These are phyloP conservation scores for Raffaelea arxii DNA, from an alignment of 2,329 filamentous ascomycete species.

Conservation along the genomic window DNA sequence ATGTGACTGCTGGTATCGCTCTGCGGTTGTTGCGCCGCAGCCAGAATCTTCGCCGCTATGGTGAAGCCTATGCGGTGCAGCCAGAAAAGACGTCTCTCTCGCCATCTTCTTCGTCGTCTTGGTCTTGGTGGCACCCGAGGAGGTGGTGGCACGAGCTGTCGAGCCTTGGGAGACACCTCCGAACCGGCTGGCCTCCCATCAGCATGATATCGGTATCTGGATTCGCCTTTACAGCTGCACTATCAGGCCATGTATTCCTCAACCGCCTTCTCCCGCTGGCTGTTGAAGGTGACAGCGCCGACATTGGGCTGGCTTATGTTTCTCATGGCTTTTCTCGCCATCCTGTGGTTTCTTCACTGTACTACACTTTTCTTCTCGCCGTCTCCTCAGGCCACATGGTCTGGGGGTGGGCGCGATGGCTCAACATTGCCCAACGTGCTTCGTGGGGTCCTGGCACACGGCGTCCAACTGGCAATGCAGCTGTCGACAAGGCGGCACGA, in stretches of 20 bases:
- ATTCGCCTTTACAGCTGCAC: constrained; percentile 56
- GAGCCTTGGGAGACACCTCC: not conserved
- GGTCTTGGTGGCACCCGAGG: not conserved
- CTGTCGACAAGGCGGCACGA: constrained; percentile 33
- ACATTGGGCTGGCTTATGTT: constrained; percentile 75
- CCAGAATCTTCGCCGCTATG: constrained; percentile 65
- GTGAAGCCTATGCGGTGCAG: constrained; percentile 37
- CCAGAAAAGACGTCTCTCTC: not conserved
- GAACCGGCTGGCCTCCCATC: constrained; percentile 55
- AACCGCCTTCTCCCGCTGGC: constrained; percentile 68
- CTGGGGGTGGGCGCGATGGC: constrained; percentile 79
- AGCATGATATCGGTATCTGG: constrained; percentile 64
- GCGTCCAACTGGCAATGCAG: constrained; percentile 24
- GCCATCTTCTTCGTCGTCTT: not conserved
- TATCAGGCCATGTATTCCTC: constrained; percentile 62
- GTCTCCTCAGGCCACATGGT: constrained; percentile 67
- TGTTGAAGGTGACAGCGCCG: constrained; percentile 76
- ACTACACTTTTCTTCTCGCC: constrained; percentile 59
- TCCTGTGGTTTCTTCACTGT: constrained; percentile 53
- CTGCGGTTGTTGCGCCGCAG: constrained; percentile 66
- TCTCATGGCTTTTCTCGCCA: constrained; percentile 74
- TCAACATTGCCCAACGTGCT: constrained; percentile 51
- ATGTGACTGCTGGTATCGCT: constrained; percentile 67
- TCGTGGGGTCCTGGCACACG: constrained; percentile 25
- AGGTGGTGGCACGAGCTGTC: constrained; percentile 16